A percentile compares a stretch with the other conserved stretches of the same genome.
These are phyloP conservation scores for Lentinula edodes DNA, from an alignment of 768 basidiomycete species.

Conservation along the genomic window DNA sequence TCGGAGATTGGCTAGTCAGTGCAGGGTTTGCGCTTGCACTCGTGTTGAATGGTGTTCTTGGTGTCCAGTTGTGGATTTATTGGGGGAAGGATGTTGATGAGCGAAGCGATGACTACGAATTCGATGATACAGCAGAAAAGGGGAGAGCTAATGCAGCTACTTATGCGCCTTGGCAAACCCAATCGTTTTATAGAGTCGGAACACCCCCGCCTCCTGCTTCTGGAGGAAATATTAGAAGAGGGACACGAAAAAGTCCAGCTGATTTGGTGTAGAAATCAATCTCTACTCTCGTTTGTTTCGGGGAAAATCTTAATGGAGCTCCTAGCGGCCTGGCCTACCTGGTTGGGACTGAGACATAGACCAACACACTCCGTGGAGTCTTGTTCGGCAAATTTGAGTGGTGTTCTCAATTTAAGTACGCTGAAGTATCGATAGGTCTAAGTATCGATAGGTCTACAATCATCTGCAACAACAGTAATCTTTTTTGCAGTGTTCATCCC, in stretches of 20 bases:
- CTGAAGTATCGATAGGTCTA: too few relatives aligned
- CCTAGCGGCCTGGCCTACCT: too few relatives aligned
- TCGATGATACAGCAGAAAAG: background rate
- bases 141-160: background rate
- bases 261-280: background rate
- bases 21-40: slow-evolving; percentile 85
- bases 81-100: slow-evolving; percentile 49
- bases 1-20: slow-evolving; percentile 73
- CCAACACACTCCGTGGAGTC: too few relatives aligned
- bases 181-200: background rate
- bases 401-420: too few relatives aligned
- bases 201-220: background rate
- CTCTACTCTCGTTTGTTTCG: background rate
- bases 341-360: too few relatives aligned
- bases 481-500: slow-evolving; percentile 26
- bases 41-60: slow-evolving; percentile 77
- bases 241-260: background rate
- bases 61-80: slow-evolving; percentile 79
- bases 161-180: background rate
- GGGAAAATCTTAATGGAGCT: slow-evolving; percentile 12
- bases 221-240: background rate
- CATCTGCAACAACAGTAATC: slow-evolving; percentile 5
- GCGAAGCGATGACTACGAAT: background rate
- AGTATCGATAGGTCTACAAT: too few relatives aligned
- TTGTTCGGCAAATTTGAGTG: too few relatives aligned